phyloP scores from a whole-genome alignment of 352 stramenopile species.

The Phytophthora sojae region DNA sequence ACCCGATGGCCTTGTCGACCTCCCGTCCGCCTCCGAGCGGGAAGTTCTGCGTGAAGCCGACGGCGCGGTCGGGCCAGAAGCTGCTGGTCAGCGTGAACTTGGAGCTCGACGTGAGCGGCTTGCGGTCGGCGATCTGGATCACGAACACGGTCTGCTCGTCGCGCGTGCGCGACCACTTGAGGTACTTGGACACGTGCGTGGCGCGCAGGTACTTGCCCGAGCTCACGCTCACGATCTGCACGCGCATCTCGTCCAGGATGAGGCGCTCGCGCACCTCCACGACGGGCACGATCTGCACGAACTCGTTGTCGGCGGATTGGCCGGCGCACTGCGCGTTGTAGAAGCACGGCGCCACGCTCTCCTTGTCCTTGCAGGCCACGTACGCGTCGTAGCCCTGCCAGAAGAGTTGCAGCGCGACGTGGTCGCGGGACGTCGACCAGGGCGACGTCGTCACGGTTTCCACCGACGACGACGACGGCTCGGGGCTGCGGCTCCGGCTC shows the following conservation, averaged over 20 bases:
- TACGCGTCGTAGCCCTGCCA: conserved; percentile 77
- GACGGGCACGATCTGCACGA: conserved; percentile 66
- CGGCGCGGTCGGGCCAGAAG: conserved; percentile 58
- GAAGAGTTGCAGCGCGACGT: conserved; percentile 68
- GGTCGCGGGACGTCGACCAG: conserved; percentile 57
- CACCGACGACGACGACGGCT: conserved; percentile 4
- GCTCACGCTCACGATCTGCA: conserved; percentile 61
- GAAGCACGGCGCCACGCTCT: conserved; percentile 65
- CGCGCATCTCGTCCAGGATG: conserved; percentile 68
- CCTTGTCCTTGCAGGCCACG: conserved; percentile 51
- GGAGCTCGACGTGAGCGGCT: conserved; percentile 51
- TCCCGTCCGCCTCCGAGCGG: conserved; percentile 57
- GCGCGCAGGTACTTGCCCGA: conserved; percentile 67
- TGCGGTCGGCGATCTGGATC: conserved; percentile 63
- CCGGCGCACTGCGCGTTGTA: conserved; percentile 60
- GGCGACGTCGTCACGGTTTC: conserved; percentile 28
- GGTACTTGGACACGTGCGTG: conserved; percentile 69
- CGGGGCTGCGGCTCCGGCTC: not conserved
- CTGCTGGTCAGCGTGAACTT: conserved; percentile 70
- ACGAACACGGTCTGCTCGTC: conserved; percentile 74
- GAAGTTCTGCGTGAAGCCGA: conserved; percentile 68
- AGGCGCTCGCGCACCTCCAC: conserved; percentile 58
- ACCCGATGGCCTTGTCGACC: conserved; percentile 63
- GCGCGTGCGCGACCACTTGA: conserved; percentile 64
- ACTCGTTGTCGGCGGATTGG: conserved; percentile 47